phyloP scores from a whole-genome alignment of 1,139 yeast species.

The Kurtzmaniella natalensis region DNA sequence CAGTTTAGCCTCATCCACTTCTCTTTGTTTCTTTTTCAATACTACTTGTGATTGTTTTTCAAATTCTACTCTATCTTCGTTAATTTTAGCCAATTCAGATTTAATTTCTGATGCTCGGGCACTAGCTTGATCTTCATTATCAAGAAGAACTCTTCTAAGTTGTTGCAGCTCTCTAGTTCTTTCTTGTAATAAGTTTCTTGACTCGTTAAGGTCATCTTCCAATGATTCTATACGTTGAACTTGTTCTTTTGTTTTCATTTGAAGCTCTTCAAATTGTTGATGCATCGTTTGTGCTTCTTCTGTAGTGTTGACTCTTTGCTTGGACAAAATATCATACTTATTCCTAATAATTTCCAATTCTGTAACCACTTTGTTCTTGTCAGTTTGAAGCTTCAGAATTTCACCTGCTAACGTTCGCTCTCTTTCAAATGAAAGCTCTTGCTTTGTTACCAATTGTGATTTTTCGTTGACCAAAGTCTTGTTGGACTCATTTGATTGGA shows the following conservation, averaged over 20 bases:
- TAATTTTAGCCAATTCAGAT: constrained; percentile 25
- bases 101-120: constrained; percentile 33
- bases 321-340: constrained; percentile 45
- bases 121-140: constrained; percentile 59
- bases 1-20: constrained; percentile 40
- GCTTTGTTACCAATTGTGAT: constrained; percentile 34
- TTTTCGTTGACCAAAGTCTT: constrained; percentile 32
- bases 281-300: constrained; percentile 57
- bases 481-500: constrained; percentile 37
- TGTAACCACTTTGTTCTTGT: constrained; percentile 48
- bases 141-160: constrained; percentile 63
- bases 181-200: constrained; percentile 69
- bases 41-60: constrained; percentile 51
- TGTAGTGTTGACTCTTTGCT: constrained; percentile 43
- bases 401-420: constrained; percentile 29
- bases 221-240: constrained; percentile 57
- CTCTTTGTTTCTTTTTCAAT: constrained; percentile 49
- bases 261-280: constrained; percentile 75
- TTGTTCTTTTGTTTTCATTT: constrained; percentile 64
- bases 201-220: constrained; percentile 77
- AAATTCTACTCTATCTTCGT: constrained; percentile 57
- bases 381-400: constrained; percentile 39
- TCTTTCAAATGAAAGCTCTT: constrained; percentile 35
- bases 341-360: constrained; percentile 49
- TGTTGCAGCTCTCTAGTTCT: constrained; percentile 75